These are phyloP conservation scores for Argentina anserina DNA, from an alignment of 306 rosid genomes.

Conservation along the genomic window DNA sequence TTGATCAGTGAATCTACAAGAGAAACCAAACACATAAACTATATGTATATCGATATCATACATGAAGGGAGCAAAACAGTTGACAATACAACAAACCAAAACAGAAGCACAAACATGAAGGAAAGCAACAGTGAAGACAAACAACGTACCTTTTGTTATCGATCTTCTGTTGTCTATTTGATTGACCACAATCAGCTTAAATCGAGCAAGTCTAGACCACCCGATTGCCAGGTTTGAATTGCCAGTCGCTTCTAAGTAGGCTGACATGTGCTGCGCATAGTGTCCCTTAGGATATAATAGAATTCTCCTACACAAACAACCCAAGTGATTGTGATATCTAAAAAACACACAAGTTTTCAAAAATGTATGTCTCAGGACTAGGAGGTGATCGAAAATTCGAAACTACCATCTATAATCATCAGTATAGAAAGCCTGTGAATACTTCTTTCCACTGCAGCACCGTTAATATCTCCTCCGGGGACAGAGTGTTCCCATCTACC, in stretches of 20 bases:
- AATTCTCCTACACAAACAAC: neutral
- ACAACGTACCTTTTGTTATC: neutral
- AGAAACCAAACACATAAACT: neutral
- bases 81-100: neutral
- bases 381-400: too few species aligned
- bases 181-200: neutral
- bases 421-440: neutral
- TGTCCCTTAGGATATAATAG: neutral
- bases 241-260: neutral
- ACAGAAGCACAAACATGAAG: neutral
- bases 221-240: neutral
- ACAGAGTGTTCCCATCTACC: too few species aligned
- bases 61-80: too few species aligned
- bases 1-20: too few species aligned
- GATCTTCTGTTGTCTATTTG: neutral
- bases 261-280: neutral
- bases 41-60: too few species aligned
- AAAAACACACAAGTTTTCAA: neutral
- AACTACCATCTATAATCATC: neutral
- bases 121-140: neutral
- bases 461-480: too few species aligned
- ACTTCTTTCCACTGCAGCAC: neutral
- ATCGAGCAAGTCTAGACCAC: neutral
- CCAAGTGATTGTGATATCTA: neutral
- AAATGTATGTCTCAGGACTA: neutral